Conservation (phyloP, 768 basidiomycete genomes). For the Saitozyma sp. region DNA sequence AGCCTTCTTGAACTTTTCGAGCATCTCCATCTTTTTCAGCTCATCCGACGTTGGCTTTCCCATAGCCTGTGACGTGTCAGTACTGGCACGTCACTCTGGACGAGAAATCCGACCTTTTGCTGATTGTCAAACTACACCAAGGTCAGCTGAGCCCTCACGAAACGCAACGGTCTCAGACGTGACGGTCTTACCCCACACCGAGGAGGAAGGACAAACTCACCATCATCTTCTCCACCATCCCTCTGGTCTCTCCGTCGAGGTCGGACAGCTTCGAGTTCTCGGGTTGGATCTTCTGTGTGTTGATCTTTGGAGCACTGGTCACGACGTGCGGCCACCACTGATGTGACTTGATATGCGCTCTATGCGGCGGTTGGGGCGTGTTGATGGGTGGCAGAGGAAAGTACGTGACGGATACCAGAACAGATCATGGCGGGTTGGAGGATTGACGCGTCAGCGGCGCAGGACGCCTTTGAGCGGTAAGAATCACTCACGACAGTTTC, state of each 20-base stretch:
- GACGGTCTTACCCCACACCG: no score
- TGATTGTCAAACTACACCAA: constrained; percentile 54
- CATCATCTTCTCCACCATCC: constrained; percentile 99
- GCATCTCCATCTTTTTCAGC: constrained; percentile 85
- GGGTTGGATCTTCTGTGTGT: constrained; percentile 92
- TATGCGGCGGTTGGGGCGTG: constrained; percentile 3
- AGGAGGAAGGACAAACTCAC: constrained; percentile 57
- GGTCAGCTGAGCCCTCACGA: neutral
- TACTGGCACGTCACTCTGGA: neutral
- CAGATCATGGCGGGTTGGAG: no score
- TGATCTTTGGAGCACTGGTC: constrained; percentile 92
- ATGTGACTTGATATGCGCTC: constrained; percentile 61
- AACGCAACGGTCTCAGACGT: neutral
- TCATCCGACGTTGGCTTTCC: constrained; percentile 96
- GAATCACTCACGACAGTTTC: constrained; percentile 42
- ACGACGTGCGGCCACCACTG: constrained; percentile 98
- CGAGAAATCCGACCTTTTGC: constrained; percentile 48
- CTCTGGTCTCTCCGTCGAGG: constrained; percentile 92
- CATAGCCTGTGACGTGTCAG: constrained; percentile 61
- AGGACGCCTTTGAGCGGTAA: neutral
- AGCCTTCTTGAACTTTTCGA: constrained; percentile 82
- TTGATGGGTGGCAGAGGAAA: neutral
- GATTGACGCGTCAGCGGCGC: no score
- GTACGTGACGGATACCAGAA: no score
- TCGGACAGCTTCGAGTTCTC: constrained; percentile 94